A percentile compares a stretch with the other conserved stretches of the same genome.
Evolutionary conservation across 306 rosid species (phyloP).

Genomic region (Acacia crassicarpa): DNA sequence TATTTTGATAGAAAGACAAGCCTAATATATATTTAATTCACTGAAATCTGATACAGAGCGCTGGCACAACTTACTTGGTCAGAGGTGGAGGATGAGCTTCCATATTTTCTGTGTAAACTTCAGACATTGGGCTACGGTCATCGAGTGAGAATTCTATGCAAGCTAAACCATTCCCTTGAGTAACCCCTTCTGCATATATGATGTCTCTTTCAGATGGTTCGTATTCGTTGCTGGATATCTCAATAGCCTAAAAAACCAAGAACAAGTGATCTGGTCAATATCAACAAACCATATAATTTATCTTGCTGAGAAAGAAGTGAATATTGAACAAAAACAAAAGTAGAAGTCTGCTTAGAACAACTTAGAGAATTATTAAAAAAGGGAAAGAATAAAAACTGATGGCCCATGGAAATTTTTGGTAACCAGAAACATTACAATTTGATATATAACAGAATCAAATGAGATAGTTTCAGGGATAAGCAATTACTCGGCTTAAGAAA

Average conservation of each 20-base stretch:
- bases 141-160: slow-evolving; percentile 94
- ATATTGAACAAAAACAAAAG: slow-evolving; percentile 1
- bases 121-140: slow-evolving; percentile 84
- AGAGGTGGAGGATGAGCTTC: slow-evolving; percentile 78
- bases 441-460: background rate
- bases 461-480: slow-evolving; percentile 21
- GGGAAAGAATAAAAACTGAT: background rate
- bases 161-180: slow-evolving; percentile 97
- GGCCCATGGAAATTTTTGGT: background rate
- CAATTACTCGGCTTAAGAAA: slow-evolving; percentile 83
- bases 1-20: too few relatives aligned
- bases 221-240: slow-evolving; percentile 93
- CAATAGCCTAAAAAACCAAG: slow-evolving; percentile 74
- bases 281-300: background rate
- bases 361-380: background rate
- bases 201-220: slow-evolving; percentile 96
- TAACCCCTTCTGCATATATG: slow-evolving; percentile 94
- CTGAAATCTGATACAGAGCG: background rate
- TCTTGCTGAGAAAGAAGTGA: background rate
- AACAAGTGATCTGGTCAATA: slow-evolving; percentile 10
- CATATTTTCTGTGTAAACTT: slow-evolving; percentile 70
- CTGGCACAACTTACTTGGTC: slow-evolving; percentile 58
- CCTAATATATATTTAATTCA: too few relatives aligned
- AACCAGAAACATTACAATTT: slow-evolving; percentile 6
- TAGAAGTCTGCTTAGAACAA: background rate